Evolutionary conservation across 768 basidiomycete species (phyloP), one percentile per base, ranked within the genome.

Genomic region (Hortiboletus campestris): DNA sequence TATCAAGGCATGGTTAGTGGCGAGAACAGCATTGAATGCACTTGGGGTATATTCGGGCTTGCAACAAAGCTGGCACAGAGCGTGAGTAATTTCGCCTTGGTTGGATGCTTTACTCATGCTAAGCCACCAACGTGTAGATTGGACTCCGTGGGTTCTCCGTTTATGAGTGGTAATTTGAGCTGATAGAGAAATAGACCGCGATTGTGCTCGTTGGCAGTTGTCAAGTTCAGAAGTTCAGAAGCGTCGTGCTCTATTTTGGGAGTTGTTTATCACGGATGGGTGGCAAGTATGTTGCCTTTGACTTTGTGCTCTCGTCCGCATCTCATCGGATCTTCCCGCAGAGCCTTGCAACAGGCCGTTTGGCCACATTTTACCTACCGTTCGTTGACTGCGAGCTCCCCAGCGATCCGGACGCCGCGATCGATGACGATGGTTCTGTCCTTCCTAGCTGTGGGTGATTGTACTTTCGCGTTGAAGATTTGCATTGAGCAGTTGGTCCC

Each of bases 351-450:
- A 88, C 85, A 14, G 87, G 87, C 12, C 80, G 86, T 41, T 69
- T 86, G 22, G 80, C 86, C 13, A 85, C 86, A 0, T 88, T 88
- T 61, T 82, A 85, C 7, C 72, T 88, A 4, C 84, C 85, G 3
- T 87, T 84, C 56, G 79, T 89, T n/a, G 86, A 89, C 62, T 87
- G 85, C 60, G 84, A 87, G 60, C 69, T 88, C 22, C 85, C 87
- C 0, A 75, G 73, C 20, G 86, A 88, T 61, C 76, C 80, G 5
- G 82, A 84, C 46, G 72, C 81, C 59, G 83, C 77, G 0, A 75
- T 88, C 34, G 74, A 80, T 31, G 80, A 83, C 11, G 84, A 88
- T 49, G 86, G 85, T 12, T 73, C 76, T 14, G 62, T 80, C 38
- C 74, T 81, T 48, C 78, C 80, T 3, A 85, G 85, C 41, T 87